Percentiles rank a stretch among this genome's conserved stretches.
Conservation (phyloP, 768 basidiomycete species). For the Sarcodon aspratus region DNA sequence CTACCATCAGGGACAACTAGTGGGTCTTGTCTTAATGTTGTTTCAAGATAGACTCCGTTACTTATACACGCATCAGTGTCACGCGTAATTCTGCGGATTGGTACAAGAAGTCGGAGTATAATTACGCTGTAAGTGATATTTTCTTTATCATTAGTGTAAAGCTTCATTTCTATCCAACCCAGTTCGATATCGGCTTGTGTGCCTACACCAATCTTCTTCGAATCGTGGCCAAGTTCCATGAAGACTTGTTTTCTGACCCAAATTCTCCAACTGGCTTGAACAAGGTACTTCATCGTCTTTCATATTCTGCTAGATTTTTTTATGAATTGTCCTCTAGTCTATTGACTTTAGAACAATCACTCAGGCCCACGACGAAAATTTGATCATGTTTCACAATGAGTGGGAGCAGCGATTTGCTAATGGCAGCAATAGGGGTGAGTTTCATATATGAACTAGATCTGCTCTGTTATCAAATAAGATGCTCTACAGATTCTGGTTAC, state of each 20-base stretch:
- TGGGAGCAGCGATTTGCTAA: constrained; percentile 50
- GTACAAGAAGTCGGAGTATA: constrained; percentile 62
- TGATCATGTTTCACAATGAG: constrained; percentile 52
- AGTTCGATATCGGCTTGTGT: constrained; percentile 73
- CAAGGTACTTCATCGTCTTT: constrained; percentile 29
- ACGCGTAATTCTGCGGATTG: constrained; percentile 63
- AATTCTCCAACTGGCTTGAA: constrained; percentile 58
- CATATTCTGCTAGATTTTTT: not conserved
- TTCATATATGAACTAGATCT: not conserved
- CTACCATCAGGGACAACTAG: constrained; percentile 81
- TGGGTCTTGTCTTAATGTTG: constrained; percentile 18
- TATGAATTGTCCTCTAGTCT: constrained; percentile 23
- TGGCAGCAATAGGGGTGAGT: constrained; percentile 7
- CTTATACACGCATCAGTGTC: constrained; percentile 26
- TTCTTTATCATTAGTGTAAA: not conserved
- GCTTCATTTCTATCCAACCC: not conserved
- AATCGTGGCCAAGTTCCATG: constrained; percentile 65
- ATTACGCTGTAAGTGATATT: constrained; percentile 32
- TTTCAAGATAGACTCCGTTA: not conserved
- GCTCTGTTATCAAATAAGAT: not conserved
- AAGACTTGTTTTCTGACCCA: constrained; percentile 66
- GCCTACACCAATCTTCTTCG: constrained; percentile 60
- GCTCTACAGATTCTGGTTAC: constrained; percentile 37
- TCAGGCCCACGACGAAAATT: constrained; percentile 41
- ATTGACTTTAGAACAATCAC: constrained; percentile 62